A percentile compares a stretch with the other conserved stretches of the same genome.
Conservation (phyloP, 2,329 filamentous ascomycete genomes). For the Juglanconis juglandina region DNA sequence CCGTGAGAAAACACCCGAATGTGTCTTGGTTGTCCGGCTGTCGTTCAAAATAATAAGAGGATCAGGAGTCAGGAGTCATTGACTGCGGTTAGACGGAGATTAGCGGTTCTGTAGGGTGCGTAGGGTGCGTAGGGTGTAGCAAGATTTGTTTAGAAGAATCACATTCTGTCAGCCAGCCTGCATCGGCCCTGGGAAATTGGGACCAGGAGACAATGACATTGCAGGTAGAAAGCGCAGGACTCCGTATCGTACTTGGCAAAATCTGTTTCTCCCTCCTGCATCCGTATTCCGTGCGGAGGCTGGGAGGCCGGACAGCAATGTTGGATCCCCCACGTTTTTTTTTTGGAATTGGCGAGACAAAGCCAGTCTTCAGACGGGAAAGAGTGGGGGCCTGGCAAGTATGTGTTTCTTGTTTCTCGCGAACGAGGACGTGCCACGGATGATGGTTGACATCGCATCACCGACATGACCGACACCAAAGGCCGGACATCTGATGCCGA, state of each 20-base stretch:
- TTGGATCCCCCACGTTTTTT: not conserved
- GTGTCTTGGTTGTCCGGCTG: not conserved
- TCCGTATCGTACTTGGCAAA: not conserved
- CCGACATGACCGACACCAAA: not conserved
- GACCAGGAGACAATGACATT: not conserved
- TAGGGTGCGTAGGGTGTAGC: too few relatives aligned
- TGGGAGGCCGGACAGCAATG: not conserved
- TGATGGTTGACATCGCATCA: not conserved
- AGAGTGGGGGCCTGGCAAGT: not conserved
- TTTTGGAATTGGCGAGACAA: not conserved
- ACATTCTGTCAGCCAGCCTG: not conserved
- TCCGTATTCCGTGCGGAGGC: not conserved
- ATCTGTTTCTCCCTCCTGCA: not conserved
- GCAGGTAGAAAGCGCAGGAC: not conserved
- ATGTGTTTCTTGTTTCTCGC: not conserved
- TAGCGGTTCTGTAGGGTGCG: not conserved
- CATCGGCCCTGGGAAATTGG: not conserved
- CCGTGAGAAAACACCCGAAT: not conserved
- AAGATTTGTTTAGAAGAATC: not conserved
- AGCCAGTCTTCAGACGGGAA: not conserved
- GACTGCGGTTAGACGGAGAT: not conserved
- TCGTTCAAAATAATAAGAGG: not conserved
- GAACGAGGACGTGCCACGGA: not conserved
- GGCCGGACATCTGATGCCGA: not conserved
- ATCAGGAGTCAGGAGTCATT: conserved; percentile 1